Evolutionary conservation across 352 stramenopile species (phyloP).

Genomic region (Phytophthora kernoviae): DNA sequence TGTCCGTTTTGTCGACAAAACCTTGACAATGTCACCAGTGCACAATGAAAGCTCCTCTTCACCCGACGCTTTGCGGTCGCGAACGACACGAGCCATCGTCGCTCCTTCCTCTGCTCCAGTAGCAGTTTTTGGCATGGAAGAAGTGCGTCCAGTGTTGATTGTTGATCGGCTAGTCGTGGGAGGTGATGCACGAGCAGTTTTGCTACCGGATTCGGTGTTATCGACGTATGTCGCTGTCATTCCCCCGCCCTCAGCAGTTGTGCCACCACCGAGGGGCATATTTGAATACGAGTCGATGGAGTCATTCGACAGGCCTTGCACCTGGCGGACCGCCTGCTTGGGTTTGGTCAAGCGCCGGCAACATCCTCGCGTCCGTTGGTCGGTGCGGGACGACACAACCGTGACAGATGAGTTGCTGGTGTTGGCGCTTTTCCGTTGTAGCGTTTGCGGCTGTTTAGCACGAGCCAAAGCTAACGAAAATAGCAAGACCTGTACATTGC

Average conservation of each 20-base stretch:
- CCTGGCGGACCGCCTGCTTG: constrained; percentile 82
- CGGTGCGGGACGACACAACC: not conserved
- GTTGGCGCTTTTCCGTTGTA: constrained; percentile 15
- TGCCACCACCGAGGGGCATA: constrained; percentile 35
- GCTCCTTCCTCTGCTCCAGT: constrained; percentile 19
- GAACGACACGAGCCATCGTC: constrained; percentile 60
- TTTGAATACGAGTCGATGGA: constrained; percentile 88
- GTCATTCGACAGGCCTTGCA: constrained; percentile 84
- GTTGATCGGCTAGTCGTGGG: constrained; percentile 27
- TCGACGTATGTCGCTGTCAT: constrained; percentile 53
- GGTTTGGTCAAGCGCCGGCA: constrained; percentile 81
- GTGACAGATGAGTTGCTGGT: constrained; percentile 1
- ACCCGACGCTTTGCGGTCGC: constrained; percentile 75
- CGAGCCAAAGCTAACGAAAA: no score
- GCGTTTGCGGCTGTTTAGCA: constrained; percentile 1
- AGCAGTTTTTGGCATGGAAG: constrained; percentile 20
- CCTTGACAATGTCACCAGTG: constrained; percentile 68
- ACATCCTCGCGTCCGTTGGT: constrained; percentile 36
- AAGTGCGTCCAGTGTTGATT: constrained; percentile 13
- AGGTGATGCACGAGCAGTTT: constrained; percentile 24
- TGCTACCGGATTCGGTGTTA: constrained; percentile 46
- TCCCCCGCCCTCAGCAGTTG: constrained; percentile 10
- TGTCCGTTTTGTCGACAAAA: constrained; percentile 80
- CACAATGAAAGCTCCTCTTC: constrained; percentile 76
- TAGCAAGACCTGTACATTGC: no score